A percentile compares a stretch with the other conserved stretches of the same genome.
These are phyloP conservation scores for Backusella liffmaniae DNA, from an alignment of 192 early-diverging fungal species.

Conservation along the genomic window DNA sequence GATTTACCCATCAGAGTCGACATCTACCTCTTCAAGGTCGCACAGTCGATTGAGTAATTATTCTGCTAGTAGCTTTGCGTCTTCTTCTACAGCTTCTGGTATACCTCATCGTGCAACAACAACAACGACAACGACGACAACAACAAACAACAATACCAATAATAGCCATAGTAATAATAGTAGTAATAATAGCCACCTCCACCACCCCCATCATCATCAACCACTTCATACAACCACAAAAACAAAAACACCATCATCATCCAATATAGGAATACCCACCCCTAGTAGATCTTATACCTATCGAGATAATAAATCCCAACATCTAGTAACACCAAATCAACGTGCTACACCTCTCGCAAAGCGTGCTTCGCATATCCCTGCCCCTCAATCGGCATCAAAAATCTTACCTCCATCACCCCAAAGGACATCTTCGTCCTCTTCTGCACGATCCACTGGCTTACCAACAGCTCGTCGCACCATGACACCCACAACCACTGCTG, in stretches of 20 bases:
- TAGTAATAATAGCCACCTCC: neutral
- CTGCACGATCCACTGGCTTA: neutral
- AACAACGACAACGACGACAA: neutral
- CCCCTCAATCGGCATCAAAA: conserved; percentile 11
- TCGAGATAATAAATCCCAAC: neutral
- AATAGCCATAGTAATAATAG: neutral
- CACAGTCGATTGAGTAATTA: conserved; percentile 34
- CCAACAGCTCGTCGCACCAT: conserved; percentile 4
- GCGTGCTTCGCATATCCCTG: conserved; percentile 36
- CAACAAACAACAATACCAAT: neutral
- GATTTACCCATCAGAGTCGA: conserved; percentile 27
- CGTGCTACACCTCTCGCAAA: conserved; percentile 2
- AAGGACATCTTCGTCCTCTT: conserved; percentile 3
- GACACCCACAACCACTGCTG: neutral
- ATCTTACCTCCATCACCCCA: conserved; percentile 9
- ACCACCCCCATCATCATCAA: neutral
- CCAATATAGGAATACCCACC: conserved; percentile 14
- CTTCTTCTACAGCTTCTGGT: conserved; percentile 14
- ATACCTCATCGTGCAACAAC: neutral
- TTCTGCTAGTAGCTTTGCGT: conserved; percentile 26
- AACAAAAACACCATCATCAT: neutral
- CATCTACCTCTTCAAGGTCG: conserved; percentile 26
- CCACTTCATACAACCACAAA: neutral
- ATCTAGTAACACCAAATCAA: neutral
- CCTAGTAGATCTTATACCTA: conserved; percentile 12